These are phyloP conservation scores for Anisodus acutangulus DNA, from an alignment of 257 asterid genomes.

Conservation along the genomic window DNA sequence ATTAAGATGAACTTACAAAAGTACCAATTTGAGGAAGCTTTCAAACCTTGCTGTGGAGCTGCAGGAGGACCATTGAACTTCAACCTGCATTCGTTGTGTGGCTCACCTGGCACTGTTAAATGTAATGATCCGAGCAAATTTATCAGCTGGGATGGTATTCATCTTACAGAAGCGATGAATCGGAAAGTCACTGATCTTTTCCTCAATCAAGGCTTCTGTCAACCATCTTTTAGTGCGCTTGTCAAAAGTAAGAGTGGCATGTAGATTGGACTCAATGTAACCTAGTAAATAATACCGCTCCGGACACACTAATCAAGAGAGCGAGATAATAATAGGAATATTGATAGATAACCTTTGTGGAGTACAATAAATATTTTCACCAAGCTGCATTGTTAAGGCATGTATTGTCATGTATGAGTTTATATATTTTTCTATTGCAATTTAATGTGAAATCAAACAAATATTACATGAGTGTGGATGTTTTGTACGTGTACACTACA, in stretches of 20 bases:
- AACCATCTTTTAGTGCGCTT: conserved; percentile 42
- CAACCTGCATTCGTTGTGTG: conserved; percentile 29
- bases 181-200: conserved; percentile 45
- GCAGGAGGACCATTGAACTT: conserved; percentile 32
- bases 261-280: background rate
- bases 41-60: conserved; percentile 49
- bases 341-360: conserved; percentile 9
- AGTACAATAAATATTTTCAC: conserved; percentile 15
- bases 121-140: conserved; percentile 44
- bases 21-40: conserved; percentile 48
- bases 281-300: conserved; percentile 32
- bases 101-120: conserved; percentile 36
- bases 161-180: conserved; percentile 52
- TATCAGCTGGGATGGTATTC: conserved; percentile 52
- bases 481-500: too few species aligned
- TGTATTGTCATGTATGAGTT: background rate
- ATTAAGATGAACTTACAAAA: conserved; percentile 38
- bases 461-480: background rate
- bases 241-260: conserved; percentile 35
- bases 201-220: conserved; percentile 50
- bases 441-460: background rate
- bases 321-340: conserved; percentile 36
- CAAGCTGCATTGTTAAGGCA: conserved; percentile 19
- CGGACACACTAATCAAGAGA: conserved; percentile 38
- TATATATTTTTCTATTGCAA: background rate